Conservation (phyloP, 1,139 yeast genomes). For the Candida labiduridarum region DNA sequence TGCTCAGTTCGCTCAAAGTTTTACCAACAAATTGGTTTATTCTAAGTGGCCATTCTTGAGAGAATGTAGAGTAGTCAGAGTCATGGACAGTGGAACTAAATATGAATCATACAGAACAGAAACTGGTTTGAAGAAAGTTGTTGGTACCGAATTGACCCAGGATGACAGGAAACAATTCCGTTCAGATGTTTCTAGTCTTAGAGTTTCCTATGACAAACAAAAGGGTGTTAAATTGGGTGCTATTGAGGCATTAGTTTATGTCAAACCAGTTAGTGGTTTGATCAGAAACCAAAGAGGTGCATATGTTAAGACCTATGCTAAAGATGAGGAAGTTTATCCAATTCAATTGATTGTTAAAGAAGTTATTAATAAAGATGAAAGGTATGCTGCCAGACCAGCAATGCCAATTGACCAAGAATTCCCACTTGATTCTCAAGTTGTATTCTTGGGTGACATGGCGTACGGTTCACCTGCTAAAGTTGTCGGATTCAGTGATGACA, state of each 20-base stretch:
- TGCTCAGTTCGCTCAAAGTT: slow-evolving; percentile 61
- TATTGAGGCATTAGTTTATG: slow-evolving; percentile 63
- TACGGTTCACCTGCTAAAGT: slow-evolving; percentile 86
- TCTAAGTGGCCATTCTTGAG: slow-evolving; percentile 88
- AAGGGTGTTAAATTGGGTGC: slow-evolving; percentile 63
- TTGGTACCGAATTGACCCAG: slow-evolving; percentile 39
- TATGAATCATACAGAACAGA: slow-evolving; percentile 43
- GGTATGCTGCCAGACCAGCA: slow-evolving; percentile 76
- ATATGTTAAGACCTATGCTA: slow-evolving; percentile 64
- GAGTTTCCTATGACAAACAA: slow-evolving; percentile 27
- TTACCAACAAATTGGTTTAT: slow-evolving; percentile 63
- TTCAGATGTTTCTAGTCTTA: slow-evolving; percentile 23
- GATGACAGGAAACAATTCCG: slow-evolving; percentile 47
- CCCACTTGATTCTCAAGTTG: slow-evolving; percentile 70
- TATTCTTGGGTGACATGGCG: slow-evolving; percentile 86
- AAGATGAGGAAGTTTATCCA: slow-evolving; percentile 62
- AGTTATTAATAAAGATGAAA: slow-evolving; percentile 70
- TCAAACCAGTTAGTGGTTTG: slow-evolving; percentile 78
- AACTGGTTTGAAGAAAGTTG: slow-evolving; percentile 33
- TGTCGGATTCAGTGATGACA: slow-evolving; percentile 59
- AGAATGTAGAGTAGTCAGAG: slow-evolving; percentile 72
- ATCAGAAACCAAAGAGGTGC: slow-evolving; percentile 75
- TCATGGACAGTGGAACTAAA: slow-evolving; percentile 56
- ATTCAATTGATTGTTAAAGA: slow-evolving; percentile 77
- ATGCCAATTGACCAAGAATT: slow-evolving; percentile 79